Percentiles rank a stretch among this genome's conserved stretches.
Conservation (phyloP, 2,329 filamentous ascomycete species). For the Diplocarpon mali region DNA sequence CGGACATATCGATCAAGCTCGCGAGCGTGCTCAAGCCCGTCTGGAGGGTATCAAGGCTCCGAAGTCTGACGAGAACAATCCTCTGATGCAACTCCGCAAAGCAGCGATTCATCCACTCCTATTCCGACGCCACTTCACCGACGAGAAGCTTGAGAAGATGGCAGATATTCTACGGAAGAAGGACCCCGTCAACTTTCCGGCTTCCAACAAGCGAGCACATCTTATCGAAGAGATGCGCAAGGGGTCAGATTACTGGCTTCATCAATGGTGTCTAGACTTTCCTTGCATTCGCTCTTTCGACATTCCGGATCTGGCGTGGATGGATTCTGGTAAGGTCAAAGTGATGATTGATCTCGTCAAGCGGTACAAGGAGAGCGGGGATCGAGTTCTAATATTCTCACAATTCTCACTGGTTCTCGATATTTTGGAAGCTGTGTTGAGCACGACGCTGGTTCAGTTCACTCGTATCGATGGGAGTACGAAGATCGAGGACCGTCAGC, state of each 20-base stretch:
- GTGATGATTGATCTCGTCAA: conserved; percentile 66
- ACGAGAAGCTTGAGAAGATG: conserved; percentile 67
- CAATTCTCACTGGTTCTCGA: conserved; percentile 90
- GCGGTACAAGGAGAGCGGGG: conserved; percentile 66
- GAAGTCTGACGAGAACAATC: conserved; percentile 50
- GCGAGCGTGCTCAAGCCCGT: conserved; percentile 45
- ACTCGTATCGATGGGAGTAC: conserved; percentile 82
- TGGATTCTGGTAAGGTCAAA: conserved; percentile 72
- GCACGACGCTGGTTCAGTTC: conserved; percentile 60
- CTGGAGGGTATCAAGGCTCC: conserved; percentile 39
- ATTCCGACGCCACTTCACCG: conserved; percentile 70
- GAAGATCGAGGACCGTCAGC: conserved; percentile 71
- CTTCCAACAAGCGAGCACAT: conserved; percentile 38
- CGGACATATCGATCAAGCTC: conserved; percentile 51
- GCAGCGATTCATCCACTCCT: conserved; percentile 86
- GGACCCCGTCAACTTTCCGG: conserved; percentile 41
- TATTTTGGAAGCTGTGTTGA: conserved; percentile 74
- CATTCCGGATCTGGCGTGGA: conserved; percentile 40
- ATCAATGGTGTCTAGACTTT: conserved; percentile 53
- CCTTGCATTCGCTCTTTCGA: conserved; percentile 43
- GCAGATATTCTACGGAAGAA: conserved; percentile 63
- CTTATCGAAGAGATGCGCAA: conserved; percentile 44
- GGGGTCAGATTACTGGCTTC: conserved; percentile 54
- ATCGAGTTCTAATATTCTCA: conserved; percentile 82
- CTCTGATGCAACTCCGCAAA: conserved; percentile 85